Evolutionary conservation across 2,329 filamentous ascomycete genomes (phyloP), one percentile per base, ranked within the genome.

Genomic region (Phaeosphaeria sp.): DNA sequence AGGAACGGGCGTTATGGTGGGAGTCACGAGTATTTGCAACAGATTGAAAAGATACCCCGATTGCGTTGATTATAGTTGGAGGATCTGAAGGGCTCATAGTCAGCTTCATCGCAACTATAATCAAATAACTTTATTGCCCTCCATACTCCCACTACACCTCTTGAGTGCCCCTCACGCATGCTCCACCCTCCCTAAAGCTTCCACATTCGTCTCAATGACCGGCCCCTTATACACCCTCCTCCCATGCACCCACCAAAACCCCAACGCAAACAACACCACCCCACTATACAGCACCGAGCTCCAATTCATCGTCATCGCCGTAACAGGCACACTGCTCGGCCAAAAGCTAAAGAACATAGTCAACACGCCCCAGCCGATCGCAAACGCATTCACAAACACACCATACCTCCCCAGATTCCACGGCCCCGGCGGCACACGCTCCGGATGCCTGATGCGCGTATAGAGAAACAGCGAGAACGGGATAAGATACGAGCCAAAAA

Each of bases 291-390:
- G 57, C 47, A 67, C 57, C 52, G 55, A 53, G 36, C 57, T 63
- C 61, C 55, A 71, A 40, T 69, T 71, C 66, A 71, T 71, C 13
- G 58, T 67, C 13, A 53, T 48, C 0, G 56, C 27, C 20, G 57
- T 59, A 5, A 69, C 63, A 1, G 63, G 65, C 21, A 68, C 49
- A 8, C 54, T 54, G 2, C 62, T 53, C 1, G 68, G 68, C 57
- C 66, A 69, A 43, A 61, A 66, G 46, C 59, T 61, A 36, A 69
- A 71, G 43, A 71, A 68, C 25, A 64, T 55, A 2, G 68, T 48
- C 5, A 67, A 50, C 2, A 65, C 33, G n/a, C 56, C 54, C 53
- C 60, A 71, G 2, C 52, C 15, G 25, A 64, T 53, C 1, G 62
- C 63, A 47, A 61, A 56, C 11, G 40, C 51, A 27, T 66, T 67